Evolutionary conservation across 768 basidiomycete species (phyloP).

Genomic region (Lentinula boryana): DNA sequence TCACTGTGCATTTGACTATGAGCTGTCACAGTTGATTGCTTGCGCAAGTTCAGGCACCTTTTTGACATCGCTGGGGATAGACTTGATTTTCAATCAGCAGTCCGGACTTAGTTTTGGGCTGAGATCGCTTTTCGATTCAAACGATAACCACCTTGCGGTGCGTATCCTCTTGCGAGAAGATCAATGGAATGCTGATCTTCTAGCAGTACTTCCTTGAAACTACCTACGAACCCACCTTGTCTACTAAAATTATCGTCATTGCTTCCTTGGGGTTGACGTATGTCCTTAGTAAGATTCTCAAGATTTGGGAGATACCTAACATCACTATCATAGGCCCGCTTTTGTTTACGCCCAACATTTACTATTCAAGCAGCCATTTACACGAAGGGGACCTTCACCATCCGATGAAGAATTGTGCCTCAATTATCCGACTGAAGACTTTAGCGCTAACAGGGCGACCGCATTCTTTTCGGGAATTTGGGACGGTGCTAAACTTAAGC

Average conservation of each 20-base stretch:
- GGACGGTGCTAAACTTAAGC: background rate
- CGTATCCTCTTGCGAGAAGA: constrained; percentile 13
- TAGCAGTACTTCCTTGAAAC: constrained; percentile 39
- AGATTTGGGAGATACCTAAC: background rate
- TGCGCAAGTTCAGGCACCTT: constrained; percentile 62
- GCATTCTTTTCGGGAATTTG: constrained; percentile 17
- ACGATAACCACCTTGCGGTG: constrained; percentile 50
- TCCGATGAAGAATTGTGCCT: constrained; percentile 14
- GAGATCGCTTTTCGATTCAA: constrained; percentile 58
- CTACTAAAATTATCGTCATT: constrained; percentile 45
- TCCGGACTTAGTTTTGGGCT: constrained; percentile 59
- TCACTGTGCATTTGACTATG: background rate
- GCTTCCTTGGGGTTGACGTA: constrained; percentile 53
- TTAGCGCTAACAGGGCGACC: constrained; percentile 9
- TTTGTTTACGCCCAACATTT: constrained; percentile 50
- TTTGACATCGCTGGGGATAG: constrained; percentile 46
- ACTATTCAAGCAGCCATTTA: constrained; percentile 45
- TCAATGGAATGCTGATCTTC: background rate
- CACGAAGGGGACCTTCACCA: constrained; percentile 19
- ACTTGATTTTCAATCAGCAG: constrained; percentile 52
- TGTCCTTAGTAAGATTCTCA: constrained; percentile 17
- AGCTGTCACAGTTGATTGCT: constrained; percentile 28
- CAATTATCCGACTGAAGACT: constrained; percentile 13
- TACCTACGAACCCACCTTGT: constrained; percentile 45
- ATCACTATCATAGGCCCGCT: constrained; percentile 31